Percentiles rank a stretch among this genome's conserved stretches.
These are phyloP conservation scores for Pyracantha coccinea DNA, from an alignment of 331 rosid species.

Conservation along the genomic window DNA sequence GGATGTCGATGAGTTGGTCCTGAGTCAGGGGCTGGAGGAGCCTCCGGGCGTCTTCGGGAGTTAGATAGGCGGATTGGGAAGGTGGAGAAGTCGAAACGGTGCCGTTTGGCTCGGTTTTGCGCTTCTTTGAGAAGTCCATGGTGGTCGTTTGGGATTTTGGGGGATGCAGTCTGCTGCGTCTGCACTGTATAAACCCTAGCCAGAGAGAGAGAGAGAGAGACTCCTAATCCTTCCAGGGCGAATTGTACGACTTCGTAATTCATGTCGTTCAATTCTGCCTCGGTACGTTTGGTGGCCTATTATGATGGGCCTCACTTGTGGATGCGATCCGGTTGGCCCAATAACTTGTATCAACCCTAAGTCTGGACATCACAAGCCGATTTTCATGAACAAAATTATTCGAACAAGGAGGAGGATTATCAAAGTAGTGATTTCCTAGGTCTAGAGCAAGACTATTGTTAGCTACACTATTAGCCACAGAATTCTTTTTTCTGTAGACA, in stretches of 20 bases:
- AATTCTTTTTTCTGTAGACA: too few relatives aligned
- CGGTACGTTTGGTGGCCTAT: background rate
- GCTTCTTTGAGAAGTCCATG: conserved; percentile 63
- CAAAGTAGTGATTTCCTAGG: too few relatives aligned
- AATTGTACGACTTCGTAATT: background rate
- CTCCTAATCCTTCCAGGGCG: background rate
- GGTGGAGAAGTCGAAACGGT: background rate
- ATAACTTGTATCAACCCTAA: background rate
- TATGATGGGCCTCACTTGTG: background rate
- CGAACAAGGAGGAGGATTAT: too few relatives aligned
- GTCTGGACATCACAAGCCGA: too few relatives aligned
- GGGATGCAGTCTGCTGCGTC: background rate
- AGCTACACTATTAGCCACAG: too few relatives aligned
- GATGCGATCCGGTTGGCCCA: background rate
- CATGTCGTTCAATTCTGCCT: background rate
- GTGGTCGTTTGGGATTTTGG: background rate
- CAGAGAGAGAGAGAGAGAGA: background rate
- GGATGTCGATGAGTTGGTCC: conserved; percentile 48
- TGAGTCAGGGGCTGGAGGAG: conserved; percentile 50
- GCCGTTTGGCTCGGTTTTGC: conserved; percentile 56
- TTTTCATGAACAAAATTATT: too few relatives aligned
- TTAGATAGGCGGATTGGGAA: conserved; percentile 10
- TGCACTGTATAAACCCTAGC: conserved; percentile 15
- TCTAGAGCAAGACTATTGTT: too few relatives aligned
- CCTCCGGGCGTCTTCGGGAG: conserved; percentile 41